phyloP scores from a whole-genome alignment of 257 asterid genomes.

The Coffea eugenioides region DNA sequence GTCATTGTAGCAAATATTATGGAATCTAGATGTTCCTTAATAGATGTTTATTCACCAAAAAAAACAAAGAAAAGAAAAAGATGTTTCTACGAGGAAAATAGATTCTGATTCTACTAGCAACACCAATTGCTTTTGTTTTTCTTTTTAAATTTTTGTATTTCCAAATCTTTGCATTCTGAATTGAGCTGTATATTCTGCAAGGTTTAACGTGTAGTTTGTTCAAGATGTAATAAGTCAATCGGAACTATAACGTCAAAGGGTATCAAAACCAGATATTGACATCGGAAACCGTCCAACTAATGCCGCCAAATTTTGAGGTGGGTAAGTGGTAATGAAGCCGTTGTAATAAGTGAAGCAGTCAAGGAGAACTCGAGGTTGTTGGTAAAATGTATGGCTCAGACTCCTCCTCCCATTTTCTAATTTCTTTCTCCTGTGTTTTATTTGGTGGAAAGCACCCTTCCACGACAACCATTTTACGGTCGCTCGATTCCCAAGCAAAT shows the following conservation, averaged over 20 bases:
- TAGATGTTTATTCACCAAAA: background rate
- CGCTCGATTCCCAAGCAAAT: background rate
- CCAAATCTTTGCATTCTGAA: too few species aligned
- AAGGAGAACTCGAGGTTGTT: background rate
- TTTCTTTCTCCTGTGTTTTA: too few species aligned
- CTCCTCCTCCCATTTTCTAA: background rate
- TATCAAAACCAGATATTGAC: too few species aligned
- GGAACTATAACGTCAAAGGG: too few species aligned
- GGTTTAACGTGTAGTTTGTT: too few species aligned
- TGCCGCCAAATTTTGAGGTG: background rate
- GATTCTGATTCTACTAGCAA: too few species aligned
- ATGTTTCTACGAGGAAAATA: too few species aligned
- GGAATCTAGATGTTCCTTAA: background rate
- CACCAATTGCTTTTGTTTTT: background rate
- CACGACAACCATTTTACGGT: background rate
- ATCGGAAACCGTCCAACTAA: too few species aligned
- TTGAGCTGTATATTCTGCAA: too few species aligned
- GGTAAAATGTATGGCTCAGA: background rate
- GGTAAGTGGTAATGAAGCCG: background rate
- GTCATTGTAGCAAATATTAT: too few species aligned
- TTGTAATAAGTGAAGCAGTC: background rate
- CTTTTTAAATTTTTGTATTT: too few species aligned
- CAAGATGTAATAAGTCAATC: too few species aligned
- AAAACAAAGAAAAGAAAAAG: background rate
- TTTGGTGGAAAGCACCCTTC: background rate